These are phyloP conservation scores for Torulaspora microellipsoides DNA, from an alignment of 805 yeast species.

Conservation along the genomic window DNA sequence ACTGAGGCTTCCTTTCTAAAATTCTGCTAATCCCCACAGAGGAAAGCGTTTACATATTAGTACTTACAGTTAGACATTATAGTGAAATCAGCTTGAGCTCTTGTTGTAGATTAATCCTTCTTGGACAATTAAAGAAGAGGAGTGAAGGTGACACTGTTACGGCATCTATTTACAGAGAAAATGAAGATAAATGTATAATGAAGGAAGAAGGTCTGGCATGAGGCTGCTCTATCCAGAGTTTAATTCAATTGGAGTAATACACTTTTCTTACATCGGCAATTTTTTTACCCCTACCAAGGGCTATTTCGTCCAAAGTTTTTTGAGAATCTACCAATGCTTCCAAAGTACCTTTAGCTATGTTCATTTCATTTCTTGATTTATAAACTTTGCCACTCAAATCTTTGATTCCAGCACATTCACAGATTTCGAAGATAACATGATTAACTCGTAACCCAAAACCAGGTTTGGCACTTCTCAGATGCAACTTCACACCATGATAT, in stretches of 20 bases:
- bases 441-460: constrained; percentile 93
- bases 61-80: no score
- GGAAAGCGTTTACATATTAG: no score
- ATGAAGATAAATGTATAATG: neutral
- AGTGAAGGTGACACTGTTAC: no score
- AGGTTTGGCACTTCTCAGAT: constrained; percentile 81
- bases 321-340: constrained; percentile 76
- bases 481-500: constrained; percentile 80
- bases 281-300: constrained; percentile 90
- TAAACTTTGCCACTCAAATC: constrained; percentile 89
- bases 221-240: no score
- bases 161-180: constrained; percentile 2
- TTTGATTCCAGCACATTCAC: constrained; percentile 89
- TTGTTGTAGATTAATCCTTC: no score
- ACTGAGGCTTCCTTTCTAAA: no score
- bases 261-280: constrained; percentile 87
- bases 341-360: constrained; percentile 82
- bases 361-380: constrained; percentile 91
- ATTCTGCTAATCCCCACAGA: no score
- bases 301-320: constrained; percentile 78
- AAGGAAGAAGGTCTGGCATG: neutral
- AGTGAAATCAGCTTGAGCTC: no score
- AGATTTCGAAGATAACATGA: constrained; percentile 83
- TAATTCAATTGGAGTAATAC: constrained; percentile 55
- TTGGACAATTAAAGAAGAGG: no score